A percentile compares a stretch with the other conserved stretches of the same genome.
Evolutionary conservation across 148 eudicot genomes (phyloP).

Genomic region (Rhododendron mucronatum): DNA sequence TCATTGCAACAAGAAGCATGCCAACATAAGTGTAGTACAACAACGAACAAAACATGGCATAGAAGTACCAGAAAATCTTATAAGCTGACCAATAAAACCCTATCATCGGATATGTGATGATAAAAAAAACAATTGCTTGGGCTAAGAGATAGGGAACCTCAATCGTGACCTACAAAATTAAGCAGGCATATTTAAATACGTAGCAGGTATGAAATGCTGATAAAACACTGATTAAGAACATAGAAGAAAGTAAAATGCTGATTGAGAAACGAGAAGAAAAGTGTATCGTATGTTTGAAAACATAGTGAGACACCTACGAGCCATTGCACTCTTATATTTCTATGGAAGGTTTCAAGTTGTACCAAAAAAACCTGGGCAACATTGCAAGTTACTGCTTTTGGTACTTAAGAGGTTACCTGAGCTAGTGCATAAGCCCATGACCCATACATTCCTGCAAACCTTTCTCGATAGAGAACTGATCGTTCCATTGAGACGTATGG

Average conservation of each 20-base stretch:
- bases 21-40: slow-evolving; percentile 50
- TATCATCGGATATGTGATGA: not conserved
- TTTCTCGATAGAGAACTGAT: slow-evolving; percentile 34
- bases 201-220: not conserved
- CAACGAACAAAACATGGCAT: slow-evolving; percentile 56
- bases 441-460: slow-evolving; percentile 46
- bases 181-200: not conserved
- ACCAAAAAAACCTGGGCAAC: not conserved
- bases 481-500: not conserved
- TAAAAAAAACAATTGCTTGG: not conserved
- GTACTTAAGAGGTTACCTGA: not conserved
- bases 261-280: no score
- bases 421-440: not conserved
- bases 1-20: not conserved
- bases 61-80: slow-evolving; percentile 63
- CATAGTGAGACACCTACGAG: not conserved
- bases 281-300: not conserved
- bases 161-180: not conserved
- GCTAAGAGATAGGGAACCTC: not conserved
- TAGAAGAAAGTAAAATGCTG: not conserved
- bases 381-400: not conserved
- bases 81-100: slow-evolving; percentile 17
- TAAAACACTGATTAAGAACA: not conserved
- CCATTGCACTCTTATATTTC: not conserved
- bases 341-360: not conserved